Conservation (phyloP, 768 basidiomycete species). For the Pulveroboletus sp. region DNA sequence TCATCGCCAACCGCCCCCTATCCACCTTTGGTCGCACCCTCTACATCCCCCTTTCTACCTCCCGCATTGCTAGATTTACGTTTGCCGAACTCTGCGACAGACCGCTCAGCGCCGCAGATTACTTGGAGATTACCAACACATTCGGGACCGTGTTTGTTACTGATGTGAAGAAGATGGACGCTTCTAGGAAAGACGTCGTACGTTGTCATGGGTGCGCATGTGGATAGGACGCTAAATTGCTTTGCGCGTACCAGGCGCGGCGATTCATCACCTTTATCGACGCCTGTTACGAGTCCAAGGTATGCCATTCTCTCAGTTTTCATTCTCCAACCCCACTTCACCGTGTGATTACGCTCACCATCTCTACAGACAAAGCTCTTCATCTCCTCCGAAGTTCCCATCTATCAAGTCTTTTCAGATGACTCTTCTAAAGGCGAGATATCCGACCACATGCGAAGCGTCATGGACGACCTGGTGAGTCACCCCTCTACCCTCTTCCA, state of each 20-base stretch:
- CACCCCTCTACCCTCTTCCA: not conserved
- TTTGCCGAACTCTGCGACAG: conserved; percentile 85
- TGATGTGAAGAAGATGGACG: conserved; percentile 83
- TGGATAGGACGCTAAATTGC: not conserved
- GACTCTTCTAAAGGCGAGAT: conserved; percentile 44
- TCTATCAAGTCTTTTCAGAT: conserved; percentile 86
- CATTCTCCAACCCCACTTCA: not conserved
- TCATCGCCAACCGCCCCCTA: conserved; percentile 58
- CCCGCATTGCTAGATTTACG: conserved; percentile 75
- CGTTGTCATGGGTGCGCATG: conserved; percentile 1
- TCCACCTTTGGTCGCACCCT: conserved; percentile 90
- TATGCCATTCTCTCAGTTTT: conserved; percentile 22
- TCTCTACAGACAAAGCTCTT: conserved; percentile 78
- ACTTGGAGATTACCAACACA: conserved; percentile 84
- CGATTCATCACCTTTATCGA: conserved; percentile 98
- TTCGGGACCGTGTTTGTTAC: conserved; percentile 87
- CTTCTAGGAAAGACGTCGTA: conserved; percentile 84
- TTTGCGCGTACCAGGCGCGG: conserved; percentile 53
- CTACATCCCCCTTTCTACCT: conserved; percentile 72
- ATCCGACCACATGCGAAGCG: conserved; percentile 83
- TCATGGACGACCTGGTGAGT: conserved; percentile 92
- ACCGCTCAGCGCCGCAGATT: conserved; percentile 92
- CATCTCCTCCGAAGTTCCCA: conserved; percentile 87
- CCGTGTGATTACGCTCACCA: conserved; percentile 34
- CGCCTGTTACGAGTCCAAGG: conserved; percentile 92